These are phyloP conservation scores for Macrophomina phaseolina DNA, from an alignment of 2,329 filamentous ascomycete species.

Conservation along the genomic window DNA sequence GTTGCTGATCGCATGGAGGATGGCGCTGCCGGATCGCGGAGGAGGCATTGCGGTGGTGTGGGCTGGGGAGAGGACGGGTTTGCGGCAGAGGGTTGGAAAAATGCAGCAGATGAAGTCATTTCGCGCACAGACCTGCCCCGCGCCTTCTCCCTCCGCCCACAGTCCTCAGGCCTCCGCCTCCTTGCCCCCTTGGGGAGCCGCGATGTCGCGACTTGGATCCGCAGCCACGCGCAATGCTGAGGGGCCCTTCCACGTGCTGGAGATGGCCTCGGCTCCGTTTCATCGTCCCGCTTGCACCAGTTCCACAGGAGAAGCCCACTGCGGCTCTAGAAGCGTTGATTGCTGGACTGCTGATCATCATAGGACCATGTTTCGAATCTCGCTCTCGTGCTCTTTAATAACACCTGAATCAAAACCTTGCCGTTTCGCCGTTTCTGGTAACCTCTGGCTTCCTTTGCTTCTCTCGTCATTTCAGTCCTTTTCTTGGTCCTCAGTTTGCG, in stretches of 20 bases:
- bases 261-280: constrained; percentile 6
- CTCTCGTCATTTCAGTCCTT: neutral
- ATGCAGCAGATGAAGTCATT: constrained; percentile 20
- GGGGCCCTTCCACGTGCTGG: constrained; percentile 8
- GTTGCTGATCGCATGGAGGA: constrained; percentile 20
- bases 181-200: neutral
- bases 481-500: neutral
- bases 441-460: neutral
- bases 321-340: constrained; percentile 2
- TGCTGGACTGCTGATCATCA: constrained; percentile 22
- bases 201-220: neutral
- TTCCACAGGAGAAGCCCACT: neutral
- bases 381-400: constrained; percentile 19
- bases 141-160: neutral
- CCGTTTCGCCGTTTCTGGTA: neutral
- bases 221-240: constrained; percentile 15
- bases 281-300: constrained; percentile 6
- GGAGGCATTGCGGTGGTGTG: constrained; percentile 3
- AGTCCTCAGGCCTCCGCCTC: neutral
- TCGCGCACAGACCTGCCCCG: constrained; percentile 15
- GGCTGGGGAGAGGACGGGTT: neutral
- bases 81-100: neutral
- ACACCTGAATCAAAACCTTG: constrained; percentile 7
- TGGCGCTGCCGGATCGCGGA: constrained; percentile 5
- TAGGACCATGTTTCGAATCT: constrained; percentile 23